phyloP scores from a whole-genome alignment of 2,329 filamentous ascomycete species.

The Sarocladiaceae sp. region DNA sequence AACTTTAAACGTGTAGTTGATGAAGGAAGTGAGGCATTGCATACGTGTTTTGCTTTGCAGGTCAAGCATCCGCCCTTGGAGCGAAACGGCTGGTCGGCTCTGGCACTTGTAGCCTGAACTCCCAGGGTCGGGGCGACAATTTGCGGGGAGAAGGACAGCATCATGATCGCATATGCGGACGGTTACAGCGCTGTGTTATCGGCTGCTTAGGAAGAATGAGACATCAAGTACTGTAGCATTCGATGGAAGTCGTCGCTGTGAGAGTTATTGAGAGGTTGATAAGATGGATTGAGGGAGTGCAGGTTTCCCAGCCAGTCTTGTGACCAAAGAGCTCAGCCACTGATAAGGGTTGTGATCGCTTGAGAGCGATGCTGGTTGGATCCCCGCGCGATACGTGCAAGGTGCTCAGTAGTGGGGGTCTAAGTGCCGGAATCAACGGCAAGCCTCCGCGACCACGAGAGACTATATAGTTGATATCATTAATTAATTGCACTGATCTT shows the following conservation, averaged over 20 bases:
- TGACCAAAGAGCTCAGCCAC: background rate
- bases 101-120: background rate
- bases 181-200: too few relatives aligned
- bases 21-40: background rate
- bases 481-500: too few relatives aligned
- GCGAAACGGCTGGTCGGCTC: background rate
- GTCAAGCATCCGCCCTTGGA: slow-evolving; percentile 15
- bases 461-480: too few relatives aligned
- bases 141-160: slow-evolving; percentile 5
- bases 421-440: background rate
- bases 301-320: background rate
- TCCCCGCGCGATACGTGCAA: background rate
- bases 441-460: too few relatives aligned
- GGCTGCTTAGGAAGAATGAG: background rate
- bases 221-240: background rate
- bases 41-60: slow-evolving; percentile 17
- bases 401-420: too few relatives aligned
- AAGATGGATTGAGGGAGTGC: background rate
- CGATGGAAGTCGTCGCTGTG: too few relatives aligned
- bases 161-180: background rate
- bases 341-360: slow-evolving; percentile 1
- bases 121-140: slow-evolving; percentile 19
- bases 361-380: background rate
- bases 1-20: too few relatives aligned
- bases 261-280: background rate